Evolutionary conservation across 495 filamentous ascomycete species (phyloP), one percentile per base, ranked within the genome.

Genomic region (Mytilinidion resinicola): DNA sequence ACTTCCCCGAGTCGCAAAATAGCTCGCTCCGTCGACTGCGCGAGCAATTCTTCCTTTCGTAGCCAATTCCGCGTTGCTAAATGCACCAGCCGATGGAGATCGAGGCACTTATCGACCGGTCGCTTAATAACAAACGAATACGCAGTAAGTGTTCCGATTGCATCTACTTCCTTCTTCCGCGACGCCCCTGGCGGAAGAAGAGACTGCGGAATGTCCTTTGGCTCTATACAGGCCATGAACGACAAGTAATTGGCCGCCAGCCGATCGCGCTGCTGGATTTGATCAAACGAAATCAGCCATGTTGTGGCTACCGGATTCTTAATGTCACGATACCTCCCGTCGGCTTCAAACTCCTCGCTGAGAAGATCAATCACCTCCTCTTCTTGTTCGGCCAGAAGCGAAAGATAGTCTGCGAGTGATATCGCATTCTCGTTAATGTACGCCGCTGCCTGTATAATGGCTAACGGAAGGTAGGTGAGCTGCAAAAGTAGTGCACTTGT

Each of bases 241-340:
- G 57, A 64, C 0, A 82, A 57, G 47, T 70, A 70, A 0, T 76
- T 56, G 0, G 70, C 62, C 0, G 78, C 76, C 0, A 67, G 6
- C 0, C 34, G 36, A 36, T 74, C 48, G 1, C 53, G 41, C 7
- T 66, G 36, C 25, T 55, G 69, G 10, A 82, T 77, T 57, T 81
- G 74, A 0, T 68, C 53, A 48, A 83, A 79, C 0, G 80, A 81
- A 0, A 80, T 74, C 1, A 77, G 66, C 80, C 78, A 83, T 1
- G 83, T n/a, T 74, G 62, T n/a, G n/a, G n/a, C n/a, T n/a, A n/a
- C n/a, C n/a, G n/a, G n/a, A n/a, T n/a, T n/a, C n/a, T n/a, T n/a
- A 15, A 60, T 70, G 9, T 67, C 70, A 4, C 39, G 39, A 53
- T 80, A 78, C 43, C 77, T 64, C 9, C 69, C 61, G 7, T 72